Base-by-base conservation (phyloP, 2,329 filamentous ascomycete species). In the Rutstroemia sp. region DNA sequence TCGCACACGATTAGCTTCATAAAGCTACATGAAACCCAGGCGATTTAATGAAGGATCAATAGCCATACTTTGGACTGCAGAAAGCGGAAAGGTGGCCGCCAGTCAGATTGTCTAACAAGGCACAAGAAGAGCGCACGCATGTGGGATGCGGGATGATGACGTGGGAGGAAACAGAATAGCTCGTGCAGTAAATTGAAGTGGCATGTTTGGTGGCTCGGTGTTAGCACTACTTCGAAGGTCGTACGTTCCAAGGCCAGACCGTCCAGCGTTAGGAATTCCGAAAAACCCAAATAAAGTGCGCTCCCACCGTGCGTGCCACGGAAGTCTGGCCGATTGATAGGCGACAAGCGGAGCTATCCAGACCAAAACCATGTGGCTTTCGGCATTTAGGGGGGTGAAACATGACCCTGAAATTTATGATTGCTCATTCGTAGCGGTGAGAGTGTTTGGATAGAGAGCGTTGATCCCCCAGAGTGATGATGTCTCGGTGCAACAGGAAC, bases 371-470 rank as follows among this genome's bases (percentile, higher is more conserved):
- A 49, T 54, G 52, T 54, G 52, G 45, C 37, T 30, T 17, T 16
- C 39, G 19, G 39, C 3, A 23, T 30, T 50, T 50, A 42, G 27
- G n/a, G 23, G 12, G 21, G 16, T 50, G 46, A 50, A 19, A 54
- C 53, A 50, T 55, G 21, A 19, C 45, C 52, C 52, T 49, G 45
- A 54, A 54, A 49, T 47, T 54, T 34, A 42, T 42, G 25, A 44
- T 44, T 9, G 16, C 19, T 49, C 17, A 5, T 48, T 50, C 23
- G 49, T n/a, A 19, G 53, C 53, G 53, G 53, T 50, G 53, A 55
- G 27, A 12, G n/a, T 17, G 16, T 46, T 42, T 17, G 19, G 39
- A 42, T 42, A 19, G 39, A 34, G 30, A 34, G 30, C 0, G 30
- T 34, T 34, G 30, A 34, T 34, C 30, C 30, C 30, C 30, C 30